Base-by-base conservation (phyloP, 1,284 basidiomycete species). In the Earliella scabrosa region DNA sequence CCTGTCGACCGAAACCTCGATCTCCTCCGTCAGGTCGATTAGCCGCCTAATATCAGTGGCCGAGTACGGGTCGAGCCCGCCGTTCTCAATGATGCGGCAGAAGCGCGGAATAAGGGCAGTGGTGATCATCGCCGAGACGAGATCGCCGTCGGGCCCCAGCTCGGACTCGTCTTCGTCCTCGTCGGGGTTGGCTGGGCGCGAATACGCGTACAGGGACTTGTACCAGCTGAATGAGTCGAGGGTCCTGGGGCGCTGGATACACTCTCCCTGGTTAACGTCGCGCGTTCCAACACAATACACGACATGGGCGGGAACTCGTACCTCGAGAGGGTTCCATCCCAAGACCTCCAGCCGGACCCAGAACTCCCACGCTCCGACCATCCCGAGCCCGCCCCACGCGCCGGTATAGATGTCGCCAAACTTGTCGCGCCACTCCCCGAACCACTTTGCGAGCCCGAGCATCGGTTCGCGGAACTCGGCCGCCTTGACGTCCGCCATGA, bases 281-380 rank as follows among this genome's bases (percentile, higher is more conserved):
- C 14, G 11, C 7, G 11, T 6, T 4, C 29, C 45, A n/a, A 3
- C n/a, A 45, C 29, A n/a, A n/a, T n/a, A n/a, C n/a, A n/a, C n/a
- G n/a, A n/a, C n/a, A 35, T 9, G 9, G 18, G 8, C 13, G 14
- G 13, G 18, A 14, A 31, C 32, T 24, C 82, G 63, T 67, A 92
- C 93, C 74, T 90, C 83, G 27, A 96, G 79, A 38, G 92, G 92
- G 69, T 95, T 87, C 95, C 96, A 97, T 2, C 88, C 88, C 4
- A 92, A 75, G 68, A 91, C 82, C 73, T 98, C 96, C 46, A 95
- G 76, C 50, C 95, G 79, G 20, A 87, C 87, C 94, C 95, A 98
- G 71, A 97, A 97, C 73, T 97, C 95, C 95, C 96, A 98, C 35
- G 92, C 93, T 55, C 90, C 89, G 0, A 97, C 88, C 53, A 97